These are phyloP conservation scores for Fraxinus nigra DNA, from an alignment of 305 asterid species.

Conservation along the genomic window DNA sequence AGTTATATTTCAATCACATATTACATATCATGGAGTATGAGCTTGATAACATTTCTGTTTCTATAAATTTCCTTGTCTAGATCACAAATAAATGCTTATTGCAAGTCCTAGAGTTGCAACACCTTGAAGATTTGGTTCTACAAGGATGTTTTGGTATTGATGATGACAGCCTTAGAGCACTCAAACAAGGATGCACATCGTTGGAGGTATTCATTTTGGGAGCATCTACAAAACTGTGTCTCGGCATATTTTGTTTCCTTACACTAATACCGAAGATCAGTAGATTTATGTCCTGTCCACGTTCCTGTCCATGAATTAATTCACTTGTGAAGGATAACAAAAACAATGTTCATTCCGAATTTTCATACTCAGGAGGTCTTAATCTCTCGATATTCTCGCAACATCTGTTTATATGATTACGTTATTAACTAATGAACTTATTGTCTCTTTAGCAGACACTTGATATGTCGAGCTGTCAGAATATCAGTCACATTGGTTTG, in stretches of 20 bases:
- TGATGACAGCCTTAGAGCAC: constrained; percentile 63
- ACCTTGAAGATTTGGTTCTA: constrained; percentile 67
- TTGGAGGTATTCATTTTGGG: constrained; percentile 51
- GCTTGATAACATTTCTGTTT: not conserved
- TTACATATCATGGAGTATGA: constrained; percentile 5
- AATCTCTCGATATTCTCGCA: not conserved
- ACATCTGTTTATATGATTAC: not conserved
- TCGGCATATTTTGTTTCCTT: not conserved
- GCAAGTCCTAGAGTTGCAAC: constrained; percentile 60
- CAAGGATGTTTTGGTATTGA: constrained; percentile 89
- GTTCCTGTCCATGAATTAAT: not conserved
- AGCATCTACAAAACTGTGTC: constrained; percentile 2
- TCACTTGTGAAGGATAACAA: not conserved
- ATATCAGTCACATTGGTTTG: constrained; percentile 68
- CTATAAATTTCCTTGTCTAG: constrained; percentile 34
- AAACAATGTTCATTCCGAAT: not conserved
- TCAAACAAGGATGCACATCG: constrained; percentile 69
- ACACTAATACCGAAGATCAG: constrained; percentile 1
- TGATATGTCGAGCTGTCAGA: constrained; percentile 89
- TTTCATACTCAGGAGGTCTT: not conserved
- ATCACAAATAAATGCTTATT: constrained; percentile 65
- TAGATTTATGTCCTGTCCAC: not conserved
- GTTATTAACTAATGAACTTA: not conserved
- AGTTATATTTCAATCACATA: not conserved
- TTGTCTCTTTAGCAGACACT: constrained; percentile 45